Conservation (phyloP, 2,329 filamentous ascomycete species). For the Cladosporium sp. region DNA sequence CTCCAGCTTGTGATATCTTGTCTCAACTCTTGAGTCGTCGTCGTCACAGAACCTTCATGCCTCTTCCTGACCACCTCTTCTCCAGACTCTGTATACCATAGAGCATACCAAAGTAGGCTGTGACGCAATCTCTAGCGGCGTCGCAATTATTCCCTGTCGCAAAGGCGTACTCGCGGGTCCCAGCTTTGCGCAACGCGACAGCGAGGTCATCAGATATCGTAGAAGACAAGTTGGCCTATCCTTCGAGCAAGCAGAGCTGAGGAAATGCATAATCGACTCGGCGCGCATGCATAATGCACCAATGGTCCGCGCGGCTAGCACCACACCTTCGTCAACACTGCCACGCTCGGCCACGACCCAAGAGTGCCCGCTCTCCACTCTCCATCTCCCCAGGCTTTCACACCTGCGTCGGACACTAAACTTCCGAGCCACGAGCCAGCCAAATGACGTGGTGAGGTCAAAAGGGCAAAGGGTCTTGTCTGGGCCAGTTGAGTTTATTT, state of each 20-base stretch:
- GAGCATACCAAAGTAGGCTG: neutral
- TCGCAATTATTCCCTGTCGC: neutral
- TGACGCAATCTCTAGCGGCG: neutral
- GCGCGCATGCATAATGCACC: constrained; percentile 7
- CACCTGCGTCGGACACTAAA: neutral
- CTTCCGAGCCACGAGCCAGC: neutral
- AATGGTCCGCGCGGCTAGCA: constrained; percentile 15
- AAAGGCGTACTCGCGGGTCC: neutral
- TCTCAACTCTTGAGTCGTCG: neutral
- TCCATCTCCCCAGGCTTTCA: constrained; percentile 1
- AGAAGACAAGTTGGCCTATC: neutral
- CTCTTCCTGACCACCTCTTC: neutral
- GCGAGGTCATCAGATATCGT: neutral
- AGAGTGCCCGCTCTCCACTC: constrained; percentile 1
- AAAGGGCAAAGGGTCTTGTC: neutral
- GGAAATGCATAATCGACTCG: neutral
- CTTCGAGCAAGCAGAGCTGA: neutral
- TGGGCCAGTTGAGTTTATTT: neutral
- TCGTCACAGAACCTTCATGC: constrained; percentile 3
- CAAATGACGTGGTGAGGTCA: neutral
- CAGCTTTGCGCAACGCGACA: neutral
- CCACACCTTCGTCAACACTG: constrained; percentile 12
- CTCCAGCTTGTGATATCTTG: neutral
- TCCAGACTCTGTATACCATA: neutral
- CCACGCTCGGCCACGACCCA: neutral